Conservation (phyloP, 441 rosid genomes). For the Erodium chrysanthum region DNA sequence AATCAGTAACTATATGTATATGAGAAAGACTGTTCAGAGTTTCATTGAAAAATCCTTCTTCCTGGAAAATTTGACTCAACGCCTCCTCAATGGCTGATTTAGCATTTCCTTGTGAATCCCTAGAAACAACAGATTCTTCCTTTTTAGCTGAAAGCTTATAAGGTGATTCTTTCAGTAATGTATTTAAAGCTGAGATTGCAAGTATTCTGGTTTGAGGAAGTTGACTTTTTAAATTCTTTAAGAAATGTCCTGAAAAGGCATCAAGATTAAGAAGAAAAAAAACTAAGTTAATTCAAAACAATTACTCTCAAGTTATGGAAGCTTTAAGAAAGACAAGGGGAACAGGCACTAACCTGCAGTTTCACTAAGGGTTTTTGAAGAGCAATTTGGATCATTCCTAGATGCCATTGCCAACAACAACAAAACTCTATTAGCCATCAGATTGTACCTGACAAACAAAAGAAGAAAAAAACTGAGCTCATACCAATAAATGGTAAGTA, state of each 20-base stretch:
- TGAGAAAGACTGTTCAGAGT: slow-evolving; percentile 90
- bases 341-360: slow-evolving; percentile 60
- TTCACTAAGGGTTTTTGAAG: slow-evolving; percentile 70
- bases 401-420: slow-evolving; percentile 91
- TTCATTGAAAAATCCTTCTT: slow-evolving; percentile 85
- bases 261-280: slow-evolving; percentile 21
- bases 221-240: slow-evolving; percentile 89
- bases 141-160: slow-evolving; percentile 50
- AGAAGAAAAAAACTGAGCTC: slow-evolving; percentile 12
- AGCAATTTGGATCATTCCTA: slow-evolving; percentile 56
- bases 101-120: slow-evolving; percentile 33
- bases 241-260: slow-evolving; percentile 76
- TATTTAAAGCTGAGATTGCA: slow-evolving; percentile 96
- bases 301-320: slow-evolving; percentile 12
- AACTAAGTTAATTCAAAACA: background rate
- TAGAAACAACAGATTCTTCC: slow-evolving; percentile 28
- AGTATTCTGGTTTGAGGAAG: slow-evolving; percentile 99
- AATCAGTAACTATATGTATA: slow-evolving; percentile 81
- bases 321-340: slow-evolving; percentile 15
- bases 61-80: slow-evolving; percentile 67
- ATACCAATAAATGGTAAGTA: slow-evolving; percentile 1
- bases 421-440: slow-evolving; percentile 97
- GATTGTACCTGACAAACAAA: slow-evolving; percentile 60
- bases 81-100: slow-evolving; percentile 79
- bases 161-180: slow-evolving; percentile 88